Conservation (phyloP, 805 yeast genomes). For the Candida nonsorbophila region DNA sequence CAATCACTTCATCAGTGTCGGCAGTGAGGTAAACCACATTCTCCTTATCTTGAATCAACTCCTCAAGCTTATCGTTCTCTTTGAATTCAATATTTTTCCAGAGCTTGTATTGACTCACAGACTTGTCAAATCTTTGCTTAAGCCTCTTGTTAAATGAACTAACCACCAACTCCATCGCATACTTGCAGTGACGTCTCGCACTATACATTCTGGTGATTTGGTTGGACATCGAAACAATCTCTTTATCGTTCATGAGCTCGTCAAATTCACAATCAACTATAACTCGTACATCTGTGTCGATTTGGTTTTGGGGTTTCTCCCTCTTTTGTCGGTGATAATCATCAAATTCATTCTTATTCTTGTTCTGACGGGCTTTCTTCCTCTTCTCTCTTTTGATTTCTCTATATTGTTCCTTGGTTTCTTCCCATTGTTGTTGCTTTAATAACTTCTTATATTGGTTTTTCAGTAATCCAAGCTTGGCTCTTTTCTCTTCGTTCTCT, state of each 20-base stretch:
- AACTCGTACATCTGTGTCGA: slow-evolving; percentile 44
- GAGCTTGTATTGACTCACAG: slow-evolving; percentile 49
- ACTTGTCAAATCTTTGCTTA: slow-evolving; percentile 61
- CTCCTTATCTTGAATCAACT: slow-evolving; percentile 17
- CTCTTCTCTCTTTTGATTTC: slow-evolving; percentile 53
- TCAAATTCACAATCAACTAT: slow-evolving; percentile 91
- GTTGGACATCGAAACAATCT: slow-evolving; percentile 61
- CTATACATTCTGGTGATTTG: slow-evolving; percentile 84
- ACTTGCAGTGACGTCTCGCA: slow-evolving; percentile 58
- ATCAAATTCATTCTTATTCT: slow-evolving; percentile 13
- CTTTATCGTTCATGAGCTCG: slow-evolving; percentile 76
- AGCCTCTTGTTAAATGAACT: slow-evolving; percentile 64
- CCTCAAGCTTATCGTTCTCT: slow-evolving; percentile 27
- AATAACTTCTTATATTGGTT: slow-evolving; percentile 76
- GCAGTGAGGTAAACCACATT: slow-evolving; percentile 73
- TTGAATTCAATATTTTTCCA: slow-evolving; percentile 66
- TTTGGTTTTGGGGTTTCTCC: slow-evolving; percentile 43
- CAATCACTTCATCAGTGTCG: slow-evolving; percentile 71
- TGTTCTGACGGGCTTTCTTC: slow-evolving; percentile 26
- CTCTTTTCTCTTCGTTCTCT: slow-evolving; percentile 6
- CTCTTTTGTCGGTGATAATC: slow-evolving; percentile 24
- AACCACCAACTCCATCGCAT: slow-evolving; percentile 54
- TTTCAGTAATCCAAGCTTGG: slow-evolving; percentile 68
- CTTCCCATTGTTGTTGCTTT: slow-evolving; percentile 55
- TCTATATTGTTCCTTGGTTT: slow-evolving; percentile 55